These are phyloP conservation scores for Tubosaeta brunneosetosa DNA, from an alignment of 768 basidiomycete genomes.

Conservation along the genomic window DNA sequence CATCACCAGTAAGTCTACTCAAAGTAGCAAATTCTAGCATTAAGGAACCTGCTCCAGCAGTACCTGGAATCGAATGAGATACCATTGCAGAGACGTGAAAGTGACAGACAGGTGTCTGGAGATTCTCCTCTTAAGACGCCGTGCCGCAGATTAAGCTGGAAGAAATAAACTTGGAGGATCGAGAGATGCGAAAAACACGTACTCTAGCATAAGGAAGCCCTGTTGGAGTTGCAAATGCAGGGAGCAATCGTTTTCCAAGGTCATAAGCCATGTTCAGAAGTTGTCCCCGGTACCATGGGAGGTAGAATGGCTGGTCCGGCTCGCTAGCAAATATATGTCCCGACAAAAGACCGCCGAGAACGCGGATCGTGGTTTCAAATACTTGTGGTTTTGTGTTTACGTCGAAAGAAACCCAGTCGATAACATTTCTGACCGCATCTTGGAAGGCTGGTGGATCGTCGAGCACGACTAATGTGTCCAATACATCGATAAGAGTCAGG, in stretches of 20 bases:
- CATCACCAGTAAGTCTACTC: conserved; percentile 85
- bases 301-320: conserved; percentile 58
- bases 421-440: conserved; percentile 75
- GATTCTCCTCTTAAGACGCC: conserved; percentile 76
- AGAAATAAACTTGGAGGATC: neutral
- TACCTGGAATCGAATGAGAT: conserved; percentile 45
- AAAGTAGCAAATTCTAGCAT: conserved; percentile 93
- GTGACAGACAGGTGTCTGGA: conserved; percentile 72
- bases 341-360: conserved; percentile 84
- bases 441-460: conserved; percentile 76
- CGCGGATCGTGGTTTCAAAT: conserved; percentile 94
- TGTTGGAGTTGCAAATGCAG: conserved; percentile 88
- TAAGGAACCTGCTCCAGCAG: conserved; percentile 89
- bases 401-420: conserved; percentile 83
- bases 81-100: neutral
- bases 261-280: conserved; percentile 79
- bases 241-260: conserved; percentile 79
- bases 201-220: conserved; percentile 92
- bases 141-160: conserved; percentile 75
- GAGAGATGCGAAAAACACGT: conserved; percentile 4
- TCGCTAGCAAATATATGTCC: conserved; percentile 79
- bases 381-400: conserved; percentile 96
- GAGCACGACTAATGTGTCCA: conserved; percentile 90
- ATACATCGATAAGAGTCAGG: conserved; percentile 71
- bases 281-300: conserved; percentile 84